Percentiles rank a stretch among this genome's conserved stretches.
Conservation (phyloP, 2,329 filamentous ascomycete genomes). For the Scolecobasidium constrictum region DNA sequence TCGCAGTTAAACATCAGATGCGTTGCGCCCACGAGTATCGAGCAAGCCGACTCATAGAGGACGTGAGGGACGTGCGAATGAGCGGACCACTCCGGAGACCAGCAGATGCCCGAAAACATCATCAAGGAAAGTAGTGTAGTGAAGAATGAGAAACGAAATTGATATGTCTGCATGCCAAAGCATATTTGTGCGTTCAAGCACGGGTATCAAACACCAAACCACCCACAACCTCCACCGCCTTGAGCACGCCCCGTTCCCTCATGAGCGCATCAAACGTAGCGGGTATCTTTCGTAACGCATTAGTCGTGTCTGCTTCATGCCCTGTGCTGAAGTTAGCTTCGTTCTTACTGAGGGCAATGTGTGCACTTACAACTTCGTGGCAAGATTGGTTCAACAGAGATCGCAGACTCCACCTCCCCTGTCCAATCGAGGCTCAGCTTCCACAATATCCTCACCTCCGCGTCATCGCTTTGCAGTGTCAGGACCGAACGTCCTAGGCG, state of each 20-base stretch:
- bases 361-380: conserved; percentile 52
- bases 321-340: neutral
- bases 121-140: too few species aligned
- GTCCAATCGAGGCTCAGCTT: conserved; percentile 60
- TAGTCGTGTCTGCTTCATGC: conserved; percentile 5
- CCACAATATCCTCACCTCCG: conserved; percentile 49
- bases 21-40: too few species aligned
- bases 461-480: conserved; percentile 23
- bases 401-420: conserved; percentile 52
- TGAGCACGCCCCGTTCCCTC: conserved; percentile 2
- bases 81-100: too few species aligned
- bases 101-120: too few species aligned
- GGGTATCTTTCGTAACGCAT: conserved; percentile 1
- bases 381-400: conserved; percentile 44
- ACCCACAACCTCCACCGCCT: conserved; percentile 3
- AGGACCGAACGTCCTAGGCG: conserved; percentile 23
- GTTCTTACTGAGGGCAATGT: neutral
- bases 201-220: conserved; percentile 3
- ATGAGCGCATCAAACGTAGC: conserved; percentile 3
- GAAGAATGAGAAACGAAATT: too few species aligned
- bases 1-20: too few species aligned
- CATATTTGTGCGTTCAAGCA: too few species aligned
- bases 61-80: too few species aligned
- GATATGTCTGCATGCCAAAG: too few species aligned
- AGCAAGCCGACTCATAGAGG: too few species aligned